These are phyloP conservation scores for Ustilago loliicola DNA, from an alignment of 1,284 basidiomycete genomes.

Conservation along the genomic window DNA sequence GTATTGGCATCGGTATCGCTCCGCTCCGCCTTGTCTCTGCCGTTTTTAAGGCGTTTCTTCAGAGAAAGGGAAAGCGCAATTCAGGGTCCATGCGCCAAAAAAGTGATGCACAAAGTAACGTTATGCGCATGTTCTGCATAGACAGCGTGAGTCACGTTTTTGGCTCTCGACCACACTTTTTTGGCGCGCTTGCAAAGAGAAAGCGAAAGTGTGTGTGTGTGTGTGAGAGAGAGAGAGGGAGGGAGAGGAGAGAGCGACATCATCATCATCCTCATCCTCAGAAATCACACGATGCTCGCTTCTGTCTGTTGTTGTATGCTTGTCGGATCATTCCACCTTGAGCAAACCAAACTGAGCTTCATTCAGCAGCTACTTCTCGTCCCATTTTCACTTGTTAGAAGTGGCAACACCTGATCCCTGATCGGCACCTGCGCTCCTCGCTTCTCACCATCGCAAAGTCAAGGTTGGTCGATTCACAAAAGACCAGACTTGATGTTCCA, in stretches of 20 bases:
- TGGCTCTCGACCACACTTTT: background rate
- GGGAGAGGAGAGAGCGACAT: background rate
- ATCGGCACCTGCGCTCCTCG: background rate
- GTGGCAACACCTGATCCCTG: background rate
- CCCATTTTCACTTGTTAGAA: background rate
- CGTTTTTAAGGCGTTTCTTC: background rate
- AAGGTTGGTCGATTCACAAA: background rate
- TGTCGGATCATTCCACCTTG: constrained; percentile 5
- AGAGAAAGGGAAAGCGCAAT: background rate
- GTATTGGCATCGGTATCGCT: background rate
- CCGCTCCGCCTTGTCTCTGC: background rate
- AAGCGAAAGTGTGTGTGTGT: no score
- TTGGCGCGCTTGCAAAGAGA: background rate
- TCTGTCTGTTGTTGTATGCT: background rate
- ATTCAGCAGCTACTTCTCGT: background rate
- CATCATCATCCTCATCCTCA: background rate
- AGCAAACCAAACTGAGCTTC: background rate
- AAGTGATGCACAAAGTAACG: background rate
- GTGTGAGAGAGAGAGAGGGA: background rate
- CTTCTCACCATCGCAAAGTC: background rate
- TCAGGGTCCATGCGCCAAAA: constrained; percentile 18
- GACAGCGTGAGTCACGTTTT: constrained; percentile 6
- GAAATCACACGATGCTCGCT: constrained; percentile 27
- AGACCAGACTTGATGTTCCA: no score
- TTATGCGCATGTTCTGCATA: background rate